Evolutionary conservation across 1,284 basidiomycete species (phyloP).

Genomic region (Sutorius eximius): DNA sequence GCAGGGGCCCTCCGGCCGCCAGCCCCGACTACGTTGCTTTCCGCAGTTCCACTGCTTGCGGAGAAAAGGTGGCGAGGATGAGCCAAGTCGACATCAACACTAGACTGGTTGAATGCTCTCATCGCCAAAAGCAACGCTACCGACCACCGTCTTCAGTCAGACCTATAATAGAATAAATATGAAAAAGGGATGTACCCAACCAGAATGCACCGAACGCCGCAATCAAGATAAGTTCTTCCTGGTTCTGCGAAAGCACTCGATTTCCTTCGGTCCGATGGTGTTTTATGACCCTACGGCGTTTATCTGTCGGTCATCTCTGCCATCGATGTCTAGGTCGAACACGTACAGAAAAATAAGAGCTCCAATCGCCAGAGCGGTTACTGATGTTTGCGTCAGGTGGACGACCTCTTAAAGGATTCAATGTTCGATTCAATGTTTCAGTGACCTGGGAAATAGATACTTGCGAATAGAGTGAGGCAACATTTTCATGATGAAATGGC

Average conservation of each 20-base stretch:
- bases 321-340: neutral
- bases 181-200: slow-evolving; percentile 53
- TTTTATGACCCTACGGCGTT: slow-evolving; percentile 45
- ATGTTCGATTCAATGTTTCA: slow-evolving; percentile 5
- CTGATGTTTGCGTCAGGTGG: slow-evolving; percentile 69
- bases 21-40: slow-evolving; percentile 36
- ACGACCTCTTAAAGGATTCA: slow-evolving; percentile 55
- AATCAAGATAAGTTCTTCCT: slow-evolving; percentile 72
- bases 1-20: slow-evolving; percentile 30
- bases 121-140: slow-evolving; percentile 49
- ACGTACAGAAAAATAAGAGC: slow-evolving; percentile 64
- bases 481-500: slow-evolving; percentile 35
- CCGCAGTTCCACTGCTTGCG: slow-evolving; percentile 35
- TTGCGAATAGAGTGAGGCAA: slow-evolving; percentile 46
- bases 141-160: slow-evolving; percentile 8
- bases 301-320: neutral
- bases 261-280: slow-evolving; percentile 57
- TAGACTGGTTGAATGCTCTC: slow-evolving; percentile 37
- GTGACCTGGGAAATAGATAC: slow-evolving; percentile 19
- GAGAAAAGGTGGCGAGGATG: slow-evolving; percentile 35
- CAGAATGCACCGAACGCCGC: slow-evolving; percentile 68
- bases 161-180: neutral
- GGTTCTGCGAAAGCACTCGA: slow-evolving; percentile 58
- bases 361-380: slow-evolving; percentile 64
- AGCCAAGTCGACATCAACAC: slow-evolving; percentile 31